A percentile compares a stretch with the other conserved stretches of the same genome.
phyloP scores from a whole-genome alignment of 108 stramenopile genomes.

The Cyclostephanos tholiformis region DNA sequence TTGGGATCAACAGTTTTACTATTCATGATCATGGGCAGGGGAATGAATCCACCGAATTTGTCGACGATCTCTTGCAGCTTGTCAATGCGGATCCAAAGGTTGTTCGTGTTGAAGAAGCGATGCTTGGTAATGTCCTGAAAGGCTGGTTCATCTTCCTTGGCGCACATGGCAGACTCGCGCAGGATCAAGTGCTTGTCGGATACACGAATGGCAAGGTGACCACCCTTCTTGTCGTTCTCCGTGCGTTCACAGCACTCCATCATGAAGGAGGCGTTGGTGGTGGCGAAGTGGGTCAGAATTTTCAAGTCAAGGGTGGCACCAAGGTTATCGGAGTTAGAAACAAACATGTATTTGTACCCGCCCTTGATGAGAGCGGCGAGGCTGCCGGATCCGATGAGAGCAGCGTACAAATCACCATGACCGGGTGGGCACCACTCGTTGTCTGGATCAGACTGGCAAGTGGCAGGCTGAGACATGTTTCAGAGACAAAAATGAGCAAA shows the following conservation, averaged over 20 bases:
- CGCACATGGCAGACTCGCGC: conserved; percentile 98
- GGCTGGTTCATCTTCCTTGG: conserved; percentile 91
- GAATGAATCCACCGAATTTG: conserved; percentile 93
- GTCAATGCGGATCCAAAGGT: conserved; percentile 98
- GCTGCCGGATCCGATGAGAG: conserved; percentile 93
- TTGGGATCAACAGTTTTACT: conserved; percentile 98
- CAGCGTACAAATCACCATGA: conserved; percentile 99
- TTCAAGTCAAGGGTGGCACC: conserved; percentile 96
- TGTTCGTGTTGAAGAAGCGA: conserved; percentile 99
- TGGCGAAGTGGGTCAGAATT: conserved; percentile 95
- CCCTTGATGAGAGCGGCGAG: conserved; percentile 91
- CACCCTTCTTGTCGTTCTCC: conserved; percentile 99
- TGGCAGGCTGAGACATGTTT: conserved; percentile 64
- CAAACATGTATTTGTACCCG: conserved; percentile 99
- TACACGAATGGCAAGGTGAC: conserved; percentile 94
- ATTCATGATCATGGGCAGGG: conserved; percentile 98
- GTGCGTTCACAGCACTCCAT: conserved; percentile 98
- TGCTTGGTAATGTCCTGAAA: conserved; percentile 97
- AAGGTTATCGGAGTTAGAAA: conserved; percentile 99
- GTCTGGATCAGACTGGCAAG: conserved; percentile 72
- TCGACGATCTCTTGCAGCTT: conserved; percentile 94
- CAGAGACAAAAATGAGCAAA: background rate
- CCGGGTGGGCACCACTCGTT: conserved; percentile 99
- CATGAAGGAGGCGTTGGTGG: conserved; percentile 91
- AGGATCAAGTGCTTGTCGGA: conserved; percentile 91